These are phyloP conservation scores for Mucor piriformis DNA, from an alignment of 371 early-diverging fungal genomes.

Conservation along the genomic window DNA sequence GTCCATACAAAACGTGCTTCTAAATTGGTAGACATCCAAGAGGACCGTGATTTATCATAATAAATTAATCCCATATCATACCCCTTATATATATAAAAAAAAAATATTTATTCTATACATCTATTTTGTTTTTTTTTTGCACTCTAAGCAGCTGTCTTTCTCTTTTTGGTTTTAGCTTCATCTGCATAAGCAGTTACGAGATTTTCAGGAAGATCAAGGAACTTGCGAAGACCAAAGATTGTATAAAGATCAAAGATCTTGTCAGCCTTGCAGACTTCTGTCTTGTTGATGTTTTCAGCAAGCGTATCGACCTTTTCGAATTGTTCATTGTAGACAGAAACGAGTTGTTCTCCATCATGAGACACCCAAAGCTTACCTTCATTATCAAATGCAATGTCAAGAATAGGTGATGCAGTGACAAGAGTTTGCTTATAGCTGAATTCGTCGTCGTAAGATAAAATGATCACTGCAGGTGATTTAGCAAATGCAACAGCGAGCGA, in stretches of 20 bases:
- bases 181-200: constrained; percentile 17
- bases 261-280: constrained; percentile 46
- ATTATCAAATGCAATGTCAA: constrained; percentile 36
- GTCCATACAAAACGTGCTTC: constrained; percentile 4
- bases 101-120: background rate
- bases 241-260: constrained; percentile 53
- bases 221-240: constrained; percentile 60
- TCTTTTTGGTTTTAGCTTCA: constrained; percentile 36
- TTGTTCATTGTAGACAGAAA: constrained; percentile 19
- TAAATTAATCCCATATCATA: constrained; percentile 10
- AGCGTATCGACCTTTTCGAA: constrained; percentile 28
- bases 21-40: constrained; percentile 31
- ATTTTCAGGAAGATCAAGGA: constrained; percentile 44
- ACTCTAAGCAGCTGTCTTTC: constrained; percentile 29
- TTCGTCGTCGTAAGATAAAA: constrained; percentile 30
- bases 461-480: constrained; percentile 41
- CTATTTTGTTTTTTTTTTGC: constrained; percentile 7
- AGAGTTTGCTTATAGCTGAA: constrained; percentile 34
- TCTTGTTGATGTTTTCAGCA: constrained; percentile 43
- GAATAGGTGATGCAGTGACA: constrained; percentile 30
- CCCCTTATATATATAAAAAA: constrained; percentile 1
- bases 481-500: constrained; percentile 41
- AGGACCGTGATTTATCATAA: constrained; percentile 26
- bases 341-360: constrained; percentile 11
- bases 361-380: constrained; percentile 37